Percentiles rank a stretch among this genome's conserved stretches.
Conservation (phyloP, 257 asterid genomes). For the Solanum verrucosum region DNA sequence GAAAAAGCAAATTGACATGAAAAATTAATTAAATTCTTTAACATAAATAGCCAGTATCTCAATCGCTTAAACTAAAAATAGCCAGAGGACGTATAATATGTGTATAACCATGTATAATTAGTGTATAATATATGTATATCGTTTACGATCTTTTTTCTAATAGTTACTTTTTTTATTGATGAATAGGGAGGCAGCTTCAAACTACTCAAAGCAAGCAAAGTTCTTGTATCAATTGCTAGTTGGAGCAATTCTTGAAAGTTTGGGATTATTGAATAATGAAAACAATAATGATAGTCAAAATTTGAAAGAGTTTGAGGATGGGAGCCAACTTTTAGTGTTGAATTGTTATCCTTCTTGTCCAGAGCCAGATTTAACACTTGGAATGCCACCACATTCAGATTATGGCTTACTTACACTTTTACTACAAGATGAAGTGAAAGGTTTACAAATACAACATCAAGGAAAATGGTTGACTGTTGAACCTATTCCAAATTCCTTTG, state of each 20-base stretch:
- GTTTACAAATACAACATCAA: constrained; percentile 25
- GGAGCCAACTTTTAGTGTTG: constrained; percentile 28
- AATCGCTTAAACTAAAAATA: not conserved
- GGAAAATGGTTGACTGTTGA: constrained; percentile 19
- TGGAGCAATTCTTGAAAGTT: constrained; percentile 27
- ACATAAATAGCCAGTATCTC: not conserved
- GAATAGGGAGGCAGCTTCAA: constrained; percentile 9
- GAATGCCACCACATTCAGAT: constrained; percentile 34
- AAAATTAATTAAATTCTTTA: not conserved
- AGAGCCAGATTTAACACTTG: constrained; percentile 33
- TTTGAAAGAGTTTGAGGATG: constrained; percentile 14
- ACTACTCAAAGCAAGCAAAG: constrained; percentile 10
- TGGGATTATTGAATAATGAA: constrained; percentile 6
- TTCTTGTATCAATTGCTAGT: constrained; percentile 7
- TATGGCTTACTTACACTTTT: constrained; percentile 27
- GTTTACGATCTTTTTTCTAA: not conserved
- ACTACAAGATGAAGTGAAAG: constrained; percentile 28
- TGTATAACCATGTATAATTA: not conserved
- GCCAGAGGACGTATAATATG: not conserved
- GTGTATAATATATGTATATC: not conserved
- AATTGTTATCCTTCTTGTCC: constrained; percentile 28
- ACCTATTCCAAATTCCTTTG: constrained; percentile 23
- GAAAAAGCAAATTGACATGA: not conserved
- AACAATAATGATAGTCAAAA: not conserved
- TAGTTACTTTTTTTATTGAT: not conserved